Conservation (phyloP, 1,284 basidiomycete species). For the Mycena sp. region DNA sequence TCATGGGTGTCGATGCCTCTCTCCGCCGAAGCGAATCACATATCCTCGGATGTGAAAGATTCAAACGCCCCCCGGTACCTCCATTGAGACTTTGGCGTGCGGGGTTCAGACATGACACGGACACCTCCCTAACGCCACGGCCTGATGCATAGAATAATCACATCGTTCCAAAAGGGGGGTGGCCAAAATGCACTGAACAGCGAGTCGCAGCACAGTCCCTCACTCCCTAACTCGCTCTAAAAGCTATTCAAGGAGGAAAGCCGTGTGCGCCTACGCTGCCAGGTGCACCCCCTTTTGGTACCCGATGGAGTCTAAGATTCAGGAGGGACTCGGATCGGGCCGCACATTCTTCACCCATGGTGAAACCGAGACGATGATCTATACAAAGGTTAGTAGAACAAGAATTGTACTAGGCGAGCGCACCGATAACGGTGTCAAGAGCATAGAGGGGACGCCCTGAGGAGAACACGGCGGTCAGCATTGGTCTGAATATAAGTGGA, state of each 20-base stretch:
- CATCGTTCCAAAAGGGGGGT: not conserved
- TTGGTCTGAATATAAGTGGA: no score
- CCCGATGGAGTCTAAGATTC: not conserved
- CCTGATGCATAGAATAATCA: not conserved
- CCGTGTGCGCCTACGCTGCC: not conserved
- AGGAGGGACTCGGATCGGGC: not conserved
- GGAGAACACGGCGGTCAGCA: no score
- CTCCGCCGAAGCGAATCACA: slow-evolving; percentile 6
- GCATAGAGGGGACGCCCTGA: no score
- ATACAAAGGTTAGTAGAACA: no score
- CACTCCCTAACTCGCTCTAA: not conserved
- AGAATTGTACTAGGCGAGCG: no score
- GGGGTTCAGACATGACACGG: not conserved
- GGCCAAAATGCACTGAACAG: not conserved
- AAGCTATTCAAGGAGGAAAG: not conserved
- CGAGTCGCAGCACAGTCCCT: not conserved
- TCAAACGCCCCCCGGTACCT: slow-evolving; percentile 5
- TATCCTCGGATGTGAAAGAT: slow-evolving; percentile 4
- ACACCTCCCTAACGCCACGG: not conserved
- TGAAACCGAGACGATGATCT: no score
- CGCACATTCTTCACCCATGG: not conserved
- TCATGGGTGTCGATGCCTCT: slow-evolving; percentile 9
- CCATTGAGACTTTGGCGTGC: slow-evolving; percentile 11
- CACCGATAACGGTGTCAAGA: no score
- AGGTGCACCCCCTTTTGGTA: not conserved